Base-by-base conservation (phyloP, 139 green algal species). In the Yamagishiella unicocca region DNA sequence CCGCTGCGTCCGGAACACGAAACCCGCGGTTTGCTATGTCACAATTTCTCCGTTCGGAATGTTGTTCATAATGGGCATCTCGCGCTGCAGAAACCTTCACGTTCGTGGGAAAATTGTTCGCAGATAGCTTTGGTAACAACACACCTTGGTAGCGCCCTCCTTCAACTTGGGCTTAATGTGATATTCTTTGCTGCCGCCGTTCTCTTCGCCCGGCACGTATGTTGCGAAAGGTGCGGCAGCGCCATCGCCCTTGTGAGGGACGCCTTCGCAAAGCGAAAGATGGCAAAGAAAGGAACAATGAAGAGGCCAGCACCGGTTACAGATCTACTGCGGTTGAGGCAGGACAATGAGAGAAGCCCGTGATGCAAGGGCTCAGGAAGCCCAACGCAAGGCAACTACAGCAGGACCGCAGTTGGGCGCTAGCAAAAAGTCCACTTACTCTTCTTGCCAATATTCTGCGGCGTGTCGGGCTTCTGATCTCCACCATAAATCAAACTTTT, bases 121-220 rank as follows among this genome's bases (percentile, higher is more conserved):
- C n/a, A n/a, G n/a, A n/a, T n/a, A n/a, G n/a, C n/a, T n/a, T n/a
- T n/a, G n/a, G n/a, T n/a, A n/a, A n/a, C n/a, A n/a, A n/a, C 43
- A 12, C 29, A 76, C 79, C 79, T 85, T 85, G 24, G 24, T 6
- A 22, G 79, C 79, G 9, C 79, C 79, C 17, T 85, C 79, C 79
- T 85, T 85, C 7, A 71, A 10, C 79, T 85, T 85, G n/a, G 79
- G 61, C 42, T 85, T 85, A 4, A n/a, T 27, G 31, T 76, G 61
- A 33, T 76, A 64, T 24, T 62, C 62, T n/a, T 64, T 76, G 2
- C 2, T 35, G 0, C 9, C 24, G 31, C 25, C 19, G 2, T 37
- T 40, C 4, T 68, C 38, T 35, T 58, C 58, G 6, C 31, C 38
- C 1, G 61, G 22, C 1, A 19, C 21, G 25, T 75, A 85, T 7